phyloP scores from a whole-genome alignment of 148 eudicot genomes.

The Camellia lanceoleosa region DNA sequence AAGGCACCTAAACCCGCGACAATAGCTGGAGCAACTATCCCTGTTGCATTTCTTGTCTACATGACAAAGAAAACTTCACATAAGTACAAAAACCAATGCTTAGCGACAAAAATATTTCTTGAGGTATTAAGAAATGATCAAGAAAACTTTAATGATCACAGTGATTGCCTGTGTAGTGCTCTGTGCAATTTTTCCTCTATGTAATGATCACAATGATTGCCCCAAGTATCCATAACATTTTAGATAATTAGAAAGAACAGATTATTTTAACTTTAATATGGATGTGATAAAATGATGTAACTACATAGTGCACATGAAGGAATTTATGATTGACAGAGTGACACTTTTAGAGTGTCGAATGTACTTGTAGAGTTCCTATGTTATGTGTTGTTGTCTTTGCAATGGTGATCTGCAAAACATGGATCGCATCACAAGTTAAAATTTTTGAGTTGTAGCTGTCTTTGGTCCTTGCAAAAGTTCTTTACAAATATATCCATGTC shows the following conservation, averaged over 20 bases:
- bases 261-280: neutral
- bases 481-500: constrained; percentile 7
- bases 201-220: neutral
- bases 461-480: neutral
- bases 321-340: neutral
- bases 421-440: neutral
- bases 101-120: no score
- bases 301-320: neutral
- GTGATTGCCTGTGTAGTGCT: no score
- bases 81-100: no score
- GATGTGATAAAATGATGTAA: neutral
- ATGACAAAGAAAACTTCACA: no score
- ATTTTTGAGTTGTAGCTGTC: neutral
- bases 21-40: no score
- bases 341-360: neutral
- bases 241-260: neutral
- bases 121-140: no score
- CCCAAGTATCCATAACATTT: neutral
- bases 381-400: neutral
- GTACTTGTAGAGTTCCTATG: neutral
- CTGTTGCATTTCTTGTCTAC: no score
- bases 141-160: no score
- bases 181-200: neutral
- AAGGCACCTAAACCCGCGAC: no score
- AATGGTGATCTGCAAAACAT: neutral